Evolutionary conservation across 176 grass and related monocot species (phyloP), one percentile per base, ranked within the genome.

Genomic region (Otatea glauca): DNA sequence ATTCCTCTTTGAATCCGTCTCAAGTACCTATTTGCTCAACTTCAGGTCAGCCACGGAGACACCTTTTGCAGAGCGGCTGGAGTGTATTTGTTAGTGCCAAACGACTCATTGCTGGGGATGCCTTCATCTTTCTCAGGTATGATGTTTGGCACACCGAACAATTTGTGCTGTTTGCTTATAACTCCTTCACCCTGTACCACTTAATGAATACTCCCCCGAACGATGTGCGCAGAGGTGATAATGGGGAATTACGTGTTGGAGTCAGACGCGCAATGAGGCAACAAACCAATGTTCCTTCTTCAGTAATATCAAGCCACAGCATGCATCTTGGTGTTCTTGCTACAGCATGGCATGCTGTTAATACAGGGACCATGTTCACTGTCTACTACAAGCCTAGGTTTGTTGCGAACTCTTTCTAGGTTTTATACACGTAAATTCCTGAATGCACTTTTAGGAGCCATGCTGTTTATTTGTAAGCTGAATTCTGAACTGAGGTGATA

Each of bases 321-420:
- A 98, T 98, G 96, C 96, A 98, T 89, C 91, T 98, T 79, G 96
- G 96, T 54, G 93, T 98, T 82, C 96, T 98, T 76, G 96, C 96
- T 65, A 98, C 96, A 53, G 96, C 96, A 78, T 95, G 96, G 96
- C 96, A 98, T 76, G 96, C 96, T 80, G 81, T 93, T 54, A 98
- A 86, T 35, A 98, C 96, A 15, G 91, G 89, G 24, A 95, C 93
- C 45, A 91, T 93, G 83, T 98, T 98, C 74, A 98, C 96, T 54
- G 91, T 98, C 63, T 98, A 98, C 80, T 98, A 98, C 59, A 98
- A 95, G 82, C 96, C 96, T 9, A 93, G 96, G 96, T 95, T 77
- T 82, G 77, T 81, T 71, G 20, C 4, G 21, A 74, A 37, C n/a
- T 51, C 18, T 70, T 49, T 78, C 43, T 62, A 61, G 24, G 68